phyloP scores from a whole-genome alignment of 2,329 filamentous ascomycete species.

The Beauveria pseudobassiana region DNA sequence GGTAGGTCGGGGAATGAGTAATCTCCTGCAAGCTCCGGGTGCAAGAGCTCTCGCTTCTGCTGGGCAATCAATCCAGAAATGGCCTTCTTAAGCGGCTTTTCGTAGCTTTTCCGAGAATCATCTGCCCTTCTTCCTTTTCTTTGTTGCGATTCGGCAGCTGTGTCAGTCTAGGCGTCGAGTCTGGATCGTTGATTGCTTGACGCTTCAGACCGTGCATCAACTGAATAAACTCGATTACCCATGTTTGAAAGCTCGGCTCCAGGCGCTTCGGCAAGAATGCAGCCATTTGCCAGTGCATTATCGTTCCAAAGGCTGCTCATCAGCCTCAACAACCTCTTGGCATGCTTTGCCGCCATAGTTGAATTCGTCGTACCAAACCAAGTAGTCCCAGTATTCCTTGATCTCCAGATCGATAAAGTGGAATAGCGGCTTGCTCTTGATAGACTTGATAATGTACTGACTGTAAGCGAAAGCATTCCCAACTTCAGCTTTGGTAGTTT shows the following conservation, averaged over 20 bases:
- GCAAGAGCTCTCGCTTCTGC: conserved; percentile 81
- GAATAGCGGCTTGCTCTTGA: conserved; percentile 90
- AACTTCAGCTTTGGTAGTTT: conserved; percentile 94
- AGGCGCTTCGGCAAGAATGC: conserved; percentile 77
- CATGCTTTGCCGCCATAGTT: conserved; percentile 97
- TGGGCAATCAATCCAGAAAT: conserved; percentile 74
- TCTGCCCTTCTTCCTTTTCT: conserved; percentile 51
- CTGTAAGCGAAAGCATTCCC: conserved; percentile 95
- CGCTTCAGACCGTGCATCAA: conserved; percentile 86
- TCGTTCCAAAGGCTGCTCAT: conserved; percentile 75
- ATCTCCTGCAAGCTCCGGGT: conserved; percentile 79
- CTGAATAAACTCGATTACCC: conserved; percentile 91
- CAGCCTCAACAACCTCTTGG: conserved; percentile 65
- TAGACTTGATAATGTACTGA: conserved; percentile 95
- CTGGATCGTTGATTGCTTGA: conserved; percentile 44
- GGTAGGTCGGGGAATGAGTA: conserved; percentile 80
- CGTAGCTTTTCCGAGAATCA: conserved; percentile 73
- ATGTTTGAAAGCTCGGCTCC: conserved; percentile 80
- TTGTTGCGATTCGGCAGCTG: conserved; percentile 51
- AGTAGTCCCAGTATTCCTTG: conserved; percentile 98
- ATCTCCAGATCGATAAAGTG: conserved; percentile 96
- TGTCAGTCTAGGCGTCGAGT: conserved; percentile 48
- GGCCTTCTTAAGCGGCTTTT: conserved; percentile 84
- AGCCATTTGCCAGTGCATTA: conserved; percentile 98
- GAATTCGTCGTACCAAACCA: conserved; percentile 98